These are phyloP conservation scores for Diplotaxis tenuifolia DNA, from an alignment of 345 rosid species.

Conservation along the genomic window DNA sequence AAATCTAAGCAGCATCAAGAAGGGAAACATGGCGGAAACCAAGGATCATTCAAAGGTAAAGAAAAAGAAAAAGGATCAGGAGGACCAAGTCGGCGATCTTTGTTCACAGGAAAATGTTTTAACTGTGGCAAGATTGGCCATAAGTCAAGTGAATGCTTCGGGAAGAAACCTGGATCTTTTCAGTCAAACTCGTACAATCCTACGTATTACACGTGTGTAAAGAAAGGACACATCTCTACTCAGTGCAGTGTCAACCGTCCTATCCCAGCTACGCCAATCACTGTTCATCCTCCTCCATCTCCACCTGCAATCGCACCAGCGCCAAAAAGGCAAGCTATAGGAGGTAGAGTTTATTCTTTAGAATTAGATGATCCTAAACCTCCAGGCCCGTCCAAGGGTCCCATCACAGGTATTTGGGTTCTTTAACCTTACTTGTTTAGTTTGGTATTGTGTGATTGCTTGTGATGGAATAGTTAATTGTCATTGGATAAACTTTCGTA, in stretches of 20 bases:
- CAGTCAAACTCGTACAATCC: neutral
- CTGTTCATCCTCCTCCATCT: neutral
- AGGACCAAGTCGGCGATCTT: neutral
- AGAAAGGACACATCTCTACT: neutral
- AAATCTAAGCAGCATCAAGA: too few species aligned
- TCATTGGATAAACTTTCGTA: too few species aligned
- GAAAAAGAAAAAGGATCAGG: too few species aligned
- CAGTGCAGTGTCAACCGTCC: neutral
- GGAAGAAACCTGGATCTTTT: neutral
- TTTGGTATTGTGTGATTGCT: too few species aligned
- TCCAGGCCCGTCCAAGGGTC: too few species aligned
- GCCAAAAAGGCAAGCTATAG: neutral
- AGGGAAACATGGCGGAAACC: too few species aligned
- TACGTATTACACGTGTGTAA: neutral
- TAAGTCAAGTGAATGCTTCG: neutral
- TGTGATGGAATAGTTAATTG: too few species aligned
- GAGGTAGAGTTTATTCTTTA: neutral
- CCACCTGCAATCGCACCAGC: neutral
- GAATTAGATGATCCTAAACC: neutral
- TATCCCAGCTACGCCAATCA: neutral
- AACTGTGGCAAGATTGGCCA: neutral
- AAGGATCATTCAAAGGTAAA: too few species aligned
- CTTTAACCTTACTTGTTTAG: too few species aligned
- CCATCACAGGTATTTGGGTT: too few species aligned
- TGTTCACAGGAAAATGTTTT: neutral